These are phyloP conservation scores for Solanum microdontum DNA, from an alignment of 257 asterid genomes.

Conservation along the genomic window DNA sequence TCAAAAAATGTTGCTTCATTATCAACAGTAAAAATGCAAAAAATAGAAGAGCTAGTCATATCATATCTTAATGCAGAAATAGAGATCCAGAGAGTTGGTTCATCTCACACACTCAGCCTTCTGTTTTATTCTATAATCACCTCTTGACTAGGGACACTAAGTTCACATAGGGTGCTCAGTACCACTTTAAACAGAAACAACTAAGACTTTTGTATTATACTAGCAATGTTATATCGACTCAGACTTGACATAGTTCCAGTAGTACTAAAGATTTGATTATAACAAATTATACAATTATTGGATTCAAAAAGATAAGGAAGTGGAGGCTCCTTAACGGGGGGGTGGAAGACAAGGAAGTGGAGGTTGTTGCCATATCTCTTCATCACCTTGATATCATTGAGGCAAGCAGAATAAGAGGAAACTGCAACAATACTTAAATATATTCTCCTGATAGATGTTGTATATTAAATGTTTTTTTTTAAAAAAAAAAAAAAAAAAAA, in stretches of 20 bases:
- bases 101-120: background rate
- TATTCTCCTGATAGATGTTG: background rate
- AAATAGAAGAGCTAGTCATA: background rate
- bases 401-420: background rate
- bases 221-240: background rate
- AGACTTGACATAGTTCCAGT: background rate
- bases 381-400: background rate
- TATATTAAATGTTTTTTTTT: background rate
- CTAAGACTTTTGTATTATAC: background rate
- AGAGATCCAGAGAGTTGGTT: background rate
- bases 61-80: background rate
- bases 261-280: background rate
- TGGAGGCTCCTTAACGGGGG: background rate
- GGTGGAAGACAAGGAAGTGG: background rate
- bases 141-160: background rate
- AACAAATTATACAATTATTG: background rate
- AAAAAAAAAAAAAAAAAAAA: too few species aligned
- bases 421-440: background rate
- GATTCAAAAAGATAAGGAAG: background rate
- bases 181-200: background rate
- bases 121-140: background rate
- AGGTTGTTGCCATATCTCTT: background rate
- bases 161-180: background rate
- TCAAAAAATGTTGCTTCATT: background rate
- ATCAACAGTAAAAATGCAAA: background rate